phyloP scores from a whole-genome alignment of 106 monocot genomes.

The Allium fistulosum region DNA sequence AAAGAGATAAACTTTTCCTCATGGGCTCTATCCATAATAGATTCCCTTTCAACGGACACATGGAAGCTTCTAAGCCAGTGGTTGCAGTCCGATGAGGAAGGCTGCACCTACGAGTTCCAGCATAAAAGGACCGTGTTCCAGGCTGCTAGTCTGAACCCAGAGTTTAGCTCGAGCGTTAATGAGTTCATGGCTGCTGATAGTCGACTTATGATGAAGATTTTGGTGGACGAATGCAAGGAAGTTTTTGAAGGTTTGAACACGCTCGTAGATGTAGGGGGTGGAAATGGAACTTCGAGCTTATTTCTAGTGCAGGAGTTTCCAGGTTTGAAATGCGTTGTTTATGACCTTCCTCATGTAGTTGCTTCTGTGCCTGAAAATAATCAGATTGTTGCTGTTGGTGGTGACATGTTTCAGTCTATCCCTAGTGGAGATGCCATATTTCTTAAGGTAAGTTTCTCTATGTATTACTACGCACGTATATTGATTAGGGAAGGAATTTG shows the following conservation, averaged over 20 bases:
- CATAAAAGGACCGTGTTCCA: slow-evolving; percentile 1
- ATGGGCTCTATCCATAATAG: neutral
- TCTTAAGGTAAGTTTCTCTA: slow-evolving; percentile 17
- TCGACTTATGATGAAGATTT: neutral
- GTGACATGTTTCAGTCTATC: slow-evolving; percentile 23
- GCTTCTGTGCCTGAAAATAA: neutral
- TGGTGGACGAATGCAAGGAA: neutral
- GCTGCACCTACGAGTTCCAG: neutral
- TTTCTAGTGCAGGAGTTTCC: slow-evolving; percentile 12
- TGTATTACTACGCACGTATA: too few relatives aligned
- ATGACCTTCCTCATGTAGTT: slow-evolving; percentile 19
- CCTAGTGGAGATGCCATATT: slow-evolving; percentile 17
- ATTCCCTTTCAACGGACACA: neutral
- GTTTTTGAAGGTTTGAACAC: slow-evolving; percentile 4
- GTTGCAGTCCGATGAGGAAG: neutral
- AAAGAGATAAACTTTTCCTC: neutral
- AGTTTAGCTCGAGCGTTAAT: neutral
- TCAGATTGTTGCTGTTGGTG: neutral
- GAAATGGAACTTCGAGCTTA: slow-evolving; percentile 2
- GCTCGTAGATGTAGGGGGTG: slow-evolving; percentile 20
- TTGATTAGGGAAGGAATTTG: too few relatives aligned
- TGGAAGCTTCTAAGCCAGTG: neutral
- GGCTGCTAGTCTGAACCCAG: neutral
- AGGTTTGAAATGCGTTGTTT: slow-evolving; percentile 4
- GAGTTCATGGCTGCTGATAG: slow-evolving; percentile 16